Conservation (phyloP, 768 basidiomycete species). For the Mycena crocata region DNA sequence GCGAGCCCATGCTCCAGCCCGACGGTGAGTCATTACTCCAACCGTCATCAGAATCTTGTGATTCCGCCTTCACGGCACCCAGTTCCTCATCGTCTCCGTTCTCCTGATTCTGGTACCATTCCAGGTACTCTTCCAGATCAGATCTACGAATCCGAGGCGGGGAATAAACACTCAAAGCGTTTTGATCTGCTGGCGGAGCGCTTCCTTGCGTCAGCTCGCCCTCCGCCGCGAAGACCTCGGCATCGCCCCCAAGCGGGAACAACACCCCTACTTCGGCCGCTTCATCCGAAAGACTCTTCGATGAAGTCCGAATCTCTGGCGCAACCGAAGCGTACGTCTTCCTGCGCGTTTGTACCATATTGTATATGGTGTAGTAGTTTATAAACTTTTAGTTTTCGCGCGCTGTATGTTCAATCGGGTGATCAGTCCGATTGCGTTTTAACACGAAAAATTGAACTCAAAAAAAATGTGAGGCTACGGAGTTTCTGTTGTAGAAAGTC, state of each 20-base stretch:
- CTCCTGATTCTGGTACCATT: background rate
- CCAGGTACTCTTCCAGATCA: slow-evolving; percentile 4
- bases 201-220: slow-evolving; percentile 6
- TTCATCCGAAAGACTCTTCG: slow-evolving; percentile 2
- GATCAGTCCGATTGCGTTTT: slow-evolving; percentile 29
- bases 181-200: background rate
- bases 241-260: background rate
- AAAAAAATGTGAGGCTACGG: slow-evolving; percentile 28
- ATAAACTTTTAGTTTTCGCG: background rate
- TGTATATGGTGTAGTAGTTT: background rate
- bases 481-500: slow-evolving; percentile 1
- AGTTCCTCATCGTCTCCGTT: background rate
- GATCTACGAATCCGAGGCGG: slow-evolving; percentile 5
- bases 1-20: background rate
- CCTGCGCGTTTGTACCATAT: slow-evolving; percentile 7
- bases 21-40: background rate
- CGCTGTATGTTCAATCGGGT: slow-evolving; percentile 18
- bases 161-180: slow-evolving; percentile 14
- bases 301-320: slow-evolving; percentile 12
- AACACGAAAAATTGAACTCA: slow-evolving; percentile 26
- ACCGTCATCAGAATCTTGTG: background rate
- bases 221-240: slow-evolving; percentile 12
- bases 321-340: slow-evolving; percentile 14
- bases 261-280: slow-evolving; percentile 19
- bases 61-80: background rate